Evolutionary conservation across 192 early-diverging fungal genomes (phyloP).

Genomic region (Coemansia umbellata): DNA sequence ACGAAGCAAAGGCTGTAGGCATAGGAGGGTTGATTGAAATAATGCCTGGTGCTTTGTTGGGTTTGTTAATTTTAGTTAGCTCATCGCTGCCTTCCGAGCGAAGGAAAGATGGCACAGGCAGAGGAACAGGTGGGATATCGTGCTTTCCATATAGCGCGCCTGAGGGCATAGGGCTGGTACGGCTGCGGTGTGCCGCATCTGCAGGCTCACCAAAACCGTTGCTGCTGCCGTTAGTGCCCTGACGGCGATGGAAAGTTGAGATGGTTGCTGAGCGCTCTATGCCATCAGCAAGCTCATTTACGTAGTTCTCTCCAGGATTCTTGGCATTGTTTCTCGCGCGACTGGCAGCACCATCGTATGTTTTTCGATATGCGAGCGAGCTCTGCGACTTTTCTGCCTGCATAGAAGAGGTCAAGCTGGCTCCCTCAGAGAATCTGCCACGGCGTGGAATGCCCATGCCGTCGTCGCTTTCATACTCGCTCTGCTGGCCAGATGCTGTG

Average conservation of each 20-base stretch:
- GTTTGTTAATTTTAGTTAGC: not conserved
- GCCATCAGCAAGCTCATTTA: constrained; percentile 34
- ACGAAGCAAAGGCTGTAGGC: constrained; percentile 33
- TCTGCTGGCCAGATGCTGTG: constrained; percentile 9
- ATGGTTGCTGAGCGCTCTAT: constrained; percentile 47
- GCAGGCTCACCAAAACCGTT: constrained; percentile 25
- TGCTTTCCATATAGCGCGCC: constrained; percentile 16
- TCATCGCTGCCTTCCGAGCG: constrained; percentile 6
- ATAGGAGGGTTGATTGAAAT: constrained; percentile 23
- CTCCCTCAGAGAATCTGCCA: constrained; percentile 45
- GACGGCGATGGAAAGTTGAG: constrained; percentile 35
- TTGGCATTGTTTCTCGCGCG: constrained; percentile 24
- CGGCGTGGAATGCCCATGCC: constrained; percentile 21
- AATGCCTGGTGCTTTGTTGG: constrained; percentile 22
- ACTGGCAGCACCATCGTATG: constrained; percentile 33
- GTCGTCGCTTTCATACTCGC: constrained; percentile 35
- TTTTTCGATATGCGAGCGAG: constrained; percentile 39
- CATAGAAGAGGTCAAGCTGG: constrained; percentile 39
- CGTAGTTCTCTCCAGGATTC: constrained; percentile 37
- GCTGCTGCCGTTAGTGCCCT: constrained; percentile 38
- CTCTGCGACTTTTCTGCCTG: constrained; percentile 30
- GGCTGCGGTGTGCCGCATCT: constrained; percentile 7
- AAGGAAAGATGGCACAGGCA: constrained; percentile 36
- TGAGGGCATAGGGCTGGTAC: constrained; percentile 38
- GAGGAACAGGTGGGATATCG: constrained; percentile 27